Conservation (phyloP, 805 yeast genomes). For the Candida insectalens region DNA sequence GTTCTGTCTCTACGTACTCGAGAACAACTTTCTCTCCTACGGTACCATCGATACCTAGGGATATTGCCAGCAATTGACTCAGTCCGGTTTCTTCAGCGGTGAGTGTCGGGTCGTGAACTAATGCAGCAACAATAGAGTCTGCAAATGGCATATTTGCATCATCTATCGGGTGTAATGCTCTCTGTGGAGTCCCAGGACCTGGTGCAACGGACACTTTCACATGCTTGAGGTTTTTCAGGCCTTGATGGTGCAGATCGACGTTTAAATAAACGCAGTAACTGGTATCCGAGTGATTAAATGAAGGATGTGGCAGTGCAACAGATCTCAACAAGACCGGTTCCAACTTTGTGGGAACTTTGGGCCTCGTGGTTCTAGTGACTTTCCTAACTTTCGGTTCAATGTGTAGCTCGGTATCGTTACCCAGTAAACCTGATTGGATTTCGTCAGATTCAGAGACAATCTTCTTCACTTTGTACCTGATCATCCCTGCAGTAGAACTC, state of each 20-base stretch:
- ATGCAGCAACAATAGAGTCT: slow-evolving; percentile 12
- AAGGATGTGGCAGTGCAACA: slow-evolving; percentile 43
- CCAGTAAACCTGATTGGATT: slow-evolving; percentile 29
- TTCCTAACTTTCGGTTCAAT: slow-evolving; percentile 61
- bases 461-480: slow-evolving; percentile 44
- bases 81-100: slow-evolving; percentile 37
- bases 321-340: slow-evolving; percentile 33
- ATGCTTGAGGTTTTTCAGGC: slow-evolving; percentile 25
- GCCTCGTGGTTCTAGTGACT: slow-evolving; percentile 14
- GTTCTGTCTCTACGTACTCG: slow-evolving; percentile 19
- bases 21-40: slow-evolving; percentile 48
- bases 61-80: slow-evolving; percentile 42
- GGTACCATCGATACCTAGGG: slow-evolving; percentile 40
- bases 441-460: slow-evolving; percentile 24
- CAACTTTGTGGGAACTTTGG: neutral
- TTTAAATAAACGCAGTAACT: slow-evolving; percentile 1
- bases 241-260: neutral
- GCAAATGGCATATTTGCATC: slow-evolving; percentile 5
- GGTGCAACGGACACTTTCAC: slow-evolving; percentile 42
- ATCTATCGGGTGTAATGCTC: slow-evolving; percentile 5
- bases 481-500: slow-evolving; percentile 24
- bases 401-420: slow-evolving; percentile 26
- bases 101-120: slow-evolving; percentile 29
- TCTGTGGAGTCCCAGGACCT: slow-evolving; percentile 36
- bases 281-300: slow-evolving; percentile 15